Base-by-base conservation (phyloP, 192 early-diverging fungal species). In the Backusella macrospora region DNA sequence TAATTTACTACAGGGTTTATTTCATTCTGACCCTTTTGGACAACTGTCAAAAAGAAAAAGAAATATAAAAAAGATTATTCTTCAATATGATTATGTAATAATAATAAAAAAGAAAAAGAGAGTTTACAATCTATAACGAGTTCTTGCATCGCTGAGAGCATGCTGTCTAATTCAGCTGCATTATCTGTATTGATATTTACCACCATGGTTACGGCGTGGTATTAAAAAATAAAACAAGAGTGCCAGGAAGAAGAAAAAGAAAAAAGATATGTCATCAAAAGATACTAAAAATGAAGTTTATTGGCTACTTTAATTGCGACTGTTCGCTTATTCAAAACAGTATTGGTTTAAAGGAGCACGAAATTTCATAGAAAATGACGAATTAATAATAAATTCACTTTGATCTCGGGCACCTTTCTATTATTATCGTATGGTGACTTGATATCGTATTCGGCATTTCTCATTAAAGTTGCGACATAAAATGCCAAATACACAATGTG, bases 21-120 rank as follows among this genome's bases (percentile, higher is more conserved):
- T n/a, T 70, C 68, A 48, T 79, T 62, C 63, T 82, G 65, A 65
- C 85, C 78, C 16, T 83, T 73, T 34, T 80, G 76, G 42, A 88
- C 75, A 78, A 85, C 86, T 88, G 29, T 2, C 29, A 69, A 10
- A 39, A 21, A 67, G 40, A 14, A 59, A 39, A 39, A 65, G 39
- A 43, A 68, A 62, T 69, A n/a, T 52, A 76, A 65, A 29, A 48
- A 34, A 34, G 2, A 34, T 34, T 2, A 34, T 34, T 34, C 2
- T 34, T 45, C 46, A 6, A 44, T 45, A 55, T 6, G 18, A 44
- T 7, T 26, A 29, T 29, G n/a, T 26, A 47, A 38, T 67, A 26
- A 13, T 26, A 47, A 38, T 67, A 26, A 13, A 39, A 34, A 5
- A 46, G 29, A 55, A 16, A 15, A 39, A 52, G 59, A 7, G 2